Conservation (phyloP, 805 yeast genomes). For the Saturnispora saitoi region DNA sequence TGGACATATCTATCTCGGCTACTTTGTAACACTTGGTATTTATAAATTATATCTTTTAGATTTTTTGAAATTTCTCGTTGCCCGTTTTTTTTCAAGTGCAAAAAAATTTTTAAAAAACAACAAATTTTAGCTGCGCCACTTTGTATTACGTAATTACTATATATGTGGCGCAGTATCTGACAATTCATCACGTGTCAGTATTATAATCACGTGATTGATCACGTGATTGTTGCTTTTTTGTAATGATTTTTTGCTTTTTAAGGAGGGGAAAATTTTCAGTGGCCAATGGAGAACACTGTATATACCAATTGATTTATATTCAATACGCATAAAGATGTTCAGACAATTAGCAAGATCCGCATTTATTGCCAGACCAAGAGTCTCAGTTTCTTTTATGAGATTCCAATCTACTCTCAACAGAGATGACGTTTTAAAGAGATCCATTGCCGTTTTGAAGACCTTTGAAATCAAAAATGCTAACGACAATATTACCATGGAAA, state of each 20-base stretch:
- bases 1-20: not conserved
- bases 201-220: not conserved
- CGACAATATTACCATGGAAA: constrained; percentile 27
- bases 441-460: constrained; percentile 65
- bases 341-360: constrained; percentile 20
- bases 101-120: not conserved
- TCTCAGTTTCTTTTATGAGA: constrained; percentile 10
- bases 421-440: constrained; percentile 76
- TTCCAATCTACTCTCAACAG: constrained; percentile 39
- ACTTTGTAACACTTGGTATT: no score
- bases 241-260: not conserved
- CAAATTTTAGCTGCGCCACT: not conserved
- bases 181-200: not conserved
- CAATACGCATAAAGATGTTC: constrained; percentile 14
- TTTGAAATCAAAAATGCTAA: constrained; percentile 31
- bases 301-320: not conserved
- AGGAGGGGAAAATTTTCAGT: not conserved
- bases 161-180: not conserved
- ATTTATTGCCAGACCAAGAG: constrained; percentile 5
- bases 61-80: no score
- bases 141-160: not conserved
- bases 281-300: not conserved
- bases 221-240: not conserved
- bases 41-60: no score
- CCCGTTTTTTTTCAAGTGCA: no score